Percentiles rank a stretch among this genome's conserved stretches.
phyloP scores from a whole-genome alignment of 371 early-diverging fungal species.

The Fennellomyces sp. region DNA sequence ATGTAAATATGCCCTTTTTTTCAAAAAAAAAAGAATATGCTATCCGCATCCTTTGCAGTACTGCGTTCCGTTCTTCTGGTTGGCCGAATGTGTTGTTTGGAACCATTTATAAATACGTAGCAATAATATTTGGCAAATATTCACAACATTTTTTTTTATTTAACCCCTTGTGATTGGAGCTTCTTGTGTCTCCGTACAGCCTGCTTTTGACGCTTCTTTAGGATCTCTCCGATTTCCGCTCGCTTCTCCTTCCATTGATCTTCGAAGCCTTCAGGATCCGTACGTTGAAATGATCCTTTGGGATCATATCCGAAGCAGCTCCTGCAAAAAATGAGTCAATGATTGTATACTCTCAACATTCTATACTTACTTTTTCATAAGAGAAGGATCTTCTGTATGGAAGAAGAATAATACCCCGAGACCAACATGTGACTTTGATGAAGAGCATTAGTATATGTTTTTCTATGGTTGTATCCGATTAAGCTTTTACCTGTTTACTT shows the following conservation, averaged over 20 bases:
- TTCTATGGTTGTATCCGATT: slow-evolving; percentile 2
- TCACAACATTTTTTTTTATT: slow-evolving; percentile 6
- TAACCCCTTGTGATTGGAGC: not conserved
- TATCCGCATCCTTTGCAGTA: too few species aligned
- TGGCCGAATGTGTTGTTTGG: too few species aligned
- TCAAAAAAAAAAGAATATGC: too few species aligned
- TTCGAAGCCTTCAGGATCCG: slow-evolving; percentile 15
- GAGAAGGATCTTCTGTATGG: slow-evolving; percentile 34
- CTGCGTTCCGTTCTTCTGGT: too few species aligned
- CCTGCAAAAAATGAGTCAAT: slow-evolving; percentile 18
- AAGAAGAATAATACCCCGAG: slow-evolving; percentile 48
- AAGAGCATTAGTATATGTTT: not conserved
- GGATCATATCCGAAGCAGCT: slow-evolving; percentile 48
- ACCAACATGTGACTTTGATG: slow-evolving; percentile 18
- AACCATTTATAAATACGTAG: too few species aligned
- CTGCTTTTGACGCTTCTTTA: slow-evolving; percentile 41
- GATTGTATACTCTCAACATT: not conserved
- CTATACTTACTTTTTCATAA: slow-evolving; percentile 37
- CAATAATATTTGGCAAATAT: too few species aligned
- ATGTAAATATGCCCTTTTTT: too few species aligned
- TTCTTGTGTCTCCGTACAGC: slow-evolving; percentile 19
- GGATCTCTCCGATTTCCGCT: slow-evolving; percentile 25
- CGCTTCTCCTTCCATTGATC: slow-evolving; percentile 32
- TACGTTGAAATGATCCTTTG: slow-evolving; percentile 40
- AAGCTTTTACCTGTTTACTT: slow-evolving; percentile 17